A percentile compares a stretch with the other conserved stretches of the same genome.
These are phyloP conservation scores for Diversispora eburnea DNA, from an alignment of 192 early-diverging fungal genomes.

Conservation along the genomic window DNA sequence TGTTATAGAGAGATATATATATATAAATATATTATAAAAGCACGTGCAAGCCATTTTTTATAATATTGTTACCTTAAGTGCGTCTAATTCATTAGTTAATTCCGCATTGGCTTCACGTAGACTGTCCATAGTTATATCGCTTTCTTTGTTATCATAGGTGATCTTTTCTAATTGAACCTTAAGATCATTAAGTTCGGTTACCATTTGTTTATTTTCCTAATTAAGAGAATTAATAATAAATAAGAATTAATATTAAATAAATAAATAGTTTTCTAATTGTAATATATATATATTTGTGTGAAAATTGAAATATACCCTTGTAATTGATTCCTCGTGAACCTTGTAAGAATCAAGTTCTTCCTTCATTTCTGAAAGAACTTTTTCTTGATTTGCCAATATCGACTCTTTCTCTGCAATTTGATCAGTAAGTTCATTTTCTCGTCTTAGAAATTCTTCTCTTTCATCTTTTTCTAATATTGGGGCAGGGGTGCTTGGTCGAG, in stretches of 20 bases:
- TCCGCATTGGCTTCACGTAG: conserved; percentile 84
- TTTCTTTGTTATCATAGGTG: conserved; percentile 85
- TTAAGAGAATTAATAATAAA: neutral
- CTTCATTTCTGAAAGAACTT: conserved; percentile 56
- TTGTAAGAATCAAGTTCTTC: conserved; percentile 74
- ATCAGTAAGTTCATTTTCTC: conserved; percentile 96
- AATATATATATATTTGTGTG: neutral
- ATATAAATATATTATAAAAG: neutral
- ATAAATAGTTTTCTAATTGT: neutral
- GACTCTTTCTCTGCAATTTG: conserved; percentile 89
- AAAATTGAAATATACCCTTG: conserved; percentile 17
- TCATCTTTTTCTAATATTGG: conserved; percentile 81
- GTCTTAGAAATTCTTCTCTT: conserved; percentile 87
- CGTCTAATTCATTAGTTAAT: conserved; percentile 68
- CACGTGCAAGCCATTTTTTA: neutral
- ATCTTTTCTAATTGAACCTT: conserved; percentile 85
- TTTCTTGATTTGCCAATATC: conserved; percentile 63
- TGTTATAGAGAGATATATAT: neutral
- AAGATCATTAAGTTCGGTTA: conserved; percentile 67
- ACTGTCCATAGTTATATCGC: conserved; percentile 82
- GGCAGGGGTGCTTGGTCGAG: conserved; percentile 73
- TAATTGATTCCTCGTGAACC: conserved; percentile 51
- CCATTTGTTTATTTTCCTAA: conserved; percentile 72
- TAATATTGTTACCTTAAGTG: conserved; percentile 34
- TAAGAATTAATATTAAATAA: neutral